Evolutionary conservation across 78 protist species (phyloP), one percentile per base, ranked within the genome.

Genomic region (Trichosphaerium sp.): DNA sequence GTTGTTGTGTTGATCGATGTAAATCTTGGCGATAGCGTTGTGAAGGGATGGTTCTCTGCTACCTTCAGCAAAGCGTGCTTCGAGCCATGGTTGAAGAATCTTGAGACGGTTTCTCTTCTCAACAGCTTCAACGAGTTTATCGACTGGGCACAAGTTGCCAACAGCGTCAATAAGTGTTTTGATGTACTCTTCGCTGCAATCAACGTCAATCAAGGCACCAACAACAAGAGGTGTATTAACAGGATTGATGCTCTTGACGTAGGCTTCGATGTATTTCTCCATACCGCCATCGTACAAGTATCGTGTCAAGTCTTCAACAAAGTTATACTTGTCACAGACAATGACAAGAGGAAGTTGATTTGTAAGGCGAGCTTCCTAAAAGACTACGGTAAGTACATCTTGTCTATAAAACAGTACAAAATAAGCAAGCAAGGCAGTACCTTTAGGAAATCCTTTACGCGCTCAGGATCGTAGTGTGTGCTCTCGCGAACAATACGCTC

Each of bases 1-100:
- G 60, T 74, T 72, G 64, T 72, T 64, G 83, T 83, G 80, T 55
- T 74, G 44, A 68, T 97, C 98, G 29, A 97, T 80, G 95, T 93
- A 91, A 61, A 96, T 86, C 92, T 92, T 96, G 71, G 98, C 99
- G 34, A 98, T 82, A 3, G 99, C 99, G 44, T 96, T 94, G 93
- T 96, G 96, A 15, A 85, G 69, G 25, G 91, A 93, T 10, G 97
- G 77, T 37, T 97, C 99, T 35, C 63, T 65, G 66, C 44, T 67
- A 44, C 85, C 91, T 60, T 77, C 95, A 32, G 61, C 75, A 25
- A 75, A 76, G 44, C 93, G 88, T 38, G 65, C 66, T 83, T 98
- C 99, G 54, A 98, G 94, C 97, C 94, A 95, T 23, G 94, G 92
- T 47, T 62, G 90, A 32, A 98, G 71, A 18, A 97, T 66, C 80